Conservation (phyloP, 2,329 filamentous ascomycete genomes). For the Pyricularia grisea region DNA sequence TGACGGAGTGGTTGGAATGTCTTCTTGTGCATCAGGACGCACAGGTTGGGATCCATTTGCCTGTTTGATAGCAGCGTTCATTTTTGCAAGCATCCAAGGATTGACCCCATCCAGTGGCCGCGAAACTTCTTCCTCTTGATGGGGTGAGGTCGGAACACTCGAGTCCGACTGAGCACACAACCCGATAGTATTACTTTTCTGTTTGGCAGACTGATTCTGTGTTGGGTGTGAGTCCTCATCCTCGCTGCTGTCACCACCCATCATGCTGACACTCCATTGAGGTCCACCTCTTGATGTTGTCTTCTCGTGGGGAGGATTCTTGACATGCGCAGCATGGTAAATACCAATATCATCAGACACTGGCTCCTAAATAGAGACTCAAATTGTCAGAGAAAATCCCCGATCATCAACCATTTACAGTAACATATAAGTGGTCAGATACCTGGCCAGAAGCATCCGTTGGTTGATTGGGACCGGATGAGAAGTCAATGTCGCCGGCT, state of each 20-base stretch:
- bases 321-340: not conserved
- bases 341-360: not conserved
- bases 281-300: not conserved
- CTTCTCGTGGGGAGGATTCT: not conserved
- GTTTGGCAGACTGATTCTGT: not conserved
- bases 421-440: not conserved
- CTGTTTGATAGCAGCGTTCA: not conserved
- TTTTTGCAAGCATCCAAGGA: slow-evolving; percentile 4
- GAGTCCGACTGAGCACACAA: not conserved
- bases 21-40: no score
- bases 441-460: not conserved
- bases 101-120: not conserved
- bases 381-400: not conserved
- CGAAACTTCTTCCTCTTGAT: not conserved
- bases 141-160: not conserved
- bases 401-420: not conserved
- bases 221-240: not conserved
- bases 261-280: not conserved
- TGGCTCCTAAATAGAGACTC: not conserved
- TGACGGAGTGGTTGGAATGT: not conserved
- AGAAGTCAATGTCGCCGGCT: not conserved
- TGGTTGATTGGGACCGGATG: not conserved
- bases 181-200: not conserved
- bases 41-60: not conserved
- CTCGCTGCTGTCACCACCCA: not conserved